Conservation (phyloP, 305 asterid genomes). For the Plantago coronopus region DNA sequence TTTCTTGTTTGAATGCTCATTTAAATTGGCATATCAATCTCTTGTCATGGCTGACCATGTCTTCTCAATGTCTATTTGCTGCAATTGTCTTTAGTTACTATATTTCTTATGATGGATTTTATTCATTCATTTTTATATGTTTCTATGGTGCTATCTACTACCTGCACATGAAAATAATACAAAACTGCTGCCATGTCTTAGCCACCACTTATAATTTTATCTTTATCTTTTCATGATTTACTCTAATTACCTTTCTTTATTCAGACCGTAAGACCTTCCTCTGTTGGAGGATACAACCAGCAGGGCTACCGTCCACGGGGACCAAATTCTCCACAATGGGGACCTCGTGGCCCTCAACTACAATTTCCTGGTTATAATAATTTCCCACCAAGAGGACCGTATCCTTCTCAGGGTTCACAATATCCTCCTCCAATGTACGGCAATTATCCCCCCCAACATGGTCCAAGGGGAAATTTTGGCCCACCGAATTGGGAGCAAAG, state of each 20-base stretch:
- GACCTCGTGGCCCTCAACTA: slow-evolving; percentile 65
- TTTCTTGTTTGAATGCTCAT: no score
- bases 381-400: slow-evolving; percentile 72
- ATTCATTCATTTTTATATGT: no score
- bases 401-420: slow-evolving; percentile 67
- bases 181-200: neutral
- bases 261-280: slow-evolving; percentile 65
- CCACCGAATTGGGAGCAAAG: slow-evolving; percentile 95
- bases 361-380: slow-evolving; percentile 72
- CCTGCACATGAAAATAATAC: no score
- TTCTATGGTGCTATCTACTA: no score
- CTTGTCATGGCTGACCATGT: no score
- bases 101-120: no score
- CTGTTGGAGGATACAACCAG: slow-evolving; percentile 71
- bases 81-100: no score
- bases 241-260: slow-evolving; percentile 22
- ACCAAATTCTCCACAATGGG: slow-evolving; percentile 77
- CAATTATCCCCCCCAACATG: slow-evolving; percentile 73
- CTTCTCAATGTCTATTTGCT: neutral
- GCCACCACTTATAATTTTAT: neutral
- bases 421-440: slow-evolving; percentile 69
- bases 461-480: slow-evolving; percentile 69
- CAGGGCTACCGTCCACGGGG: slow-evolving; percentile 83
- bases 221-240: slow-evolving; percentile 10
- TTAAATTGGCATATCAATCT: no score